Base-by-base conservation (phyloP, 2,329 filamentous ascomycete species). In the Orbilia javanica region DNA sequence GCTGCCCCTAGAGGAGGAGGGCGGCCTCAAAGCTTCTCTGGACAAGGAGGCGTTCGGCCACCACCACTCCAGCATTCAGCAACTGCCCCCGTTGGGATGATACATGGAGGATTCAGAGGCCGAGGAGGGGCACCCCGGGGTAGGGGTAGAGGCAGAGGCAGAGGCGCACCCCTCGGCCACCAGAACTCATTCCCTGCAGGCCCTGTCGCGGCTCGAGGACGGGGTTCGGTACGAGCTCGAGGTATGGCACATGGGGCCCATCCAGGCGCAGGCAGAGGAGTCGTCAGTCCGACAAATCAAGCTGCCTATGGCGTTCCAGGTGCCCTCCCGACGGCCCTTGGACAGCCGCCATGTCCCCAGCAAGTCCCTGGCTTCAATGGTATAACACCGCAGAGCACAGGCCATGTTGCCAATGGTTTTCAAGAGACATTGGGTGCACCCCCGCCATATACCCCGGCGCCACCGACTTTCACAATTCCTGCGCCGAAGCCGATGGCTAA, bases 361-460 rank as follows among this genome's bases (percentile, higher is more conserved):
- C 39, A n/a, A 31, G n/a, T 18, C 6, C 18, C 57, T 25, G 31
- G n/a, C 13, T 65, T 34, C 44, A 34, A 50, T 39, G 31, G 42
- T 10, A 22, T 29, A 27, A 22, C 34, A 18, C 44, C 20, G 29
- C 44, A 53, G 29, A 15, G 34, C 8, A 15, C 29, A 15, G 29
- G 52, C n/a, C 18, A 55, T 10, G 27, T 31, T 22, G 29, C 64
- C 3, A 57, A 52, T 11, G 48, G 48, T 2, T 36, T 57, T 39
- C 57, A 50, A 22, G 25, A 62, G 8, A 60, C 70, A 3, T 6
- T 74, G 10, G 70, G 70, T 11, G 29, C 70, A 10, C 73, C 73
- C 4, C 73, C 73, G 25, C 65, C 73, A 13, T 77, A 77, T 27
- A 44, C 36, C 13, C 8, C 73, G 1, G 72, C 68, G 5, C 53